Conservation (phyloP, 805 yeast genomes). For the Metschnikowia peoriensis region DNA sequence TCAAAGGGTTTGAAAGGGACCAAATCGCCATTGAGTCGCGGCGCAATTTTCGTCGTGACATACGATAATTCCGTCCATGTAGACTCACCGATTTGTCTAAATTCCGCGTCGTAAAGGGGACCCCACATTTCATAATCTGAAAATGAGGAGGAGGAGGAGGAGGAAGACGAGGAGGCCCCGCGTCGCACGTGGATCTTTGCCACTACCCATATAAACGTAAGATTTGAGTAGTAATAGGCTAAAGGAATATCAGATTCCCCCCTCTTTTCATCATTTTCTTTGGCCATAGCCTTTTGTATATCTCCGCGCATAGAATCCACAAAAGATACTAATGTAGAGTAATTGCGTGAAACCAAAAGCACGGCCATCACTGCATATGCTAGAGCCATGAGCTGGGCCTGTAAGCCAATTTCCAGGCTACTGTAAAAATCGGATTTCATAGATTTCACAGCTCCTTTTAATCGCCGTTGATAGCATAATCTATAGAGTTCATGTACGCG, state of each 20-base stretch:
- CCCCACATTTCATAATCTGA: slow-evolving; percentile 4
- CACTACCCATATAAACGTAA: slow-evolving; percentile 21
- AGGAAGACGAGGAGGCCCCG: background rate
- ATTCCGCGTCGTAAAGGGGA: slow-evolving; percentile 1
- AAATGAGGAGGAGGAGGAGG: background rate
- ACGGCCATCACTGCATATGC: slow-evolving; percentile 34
- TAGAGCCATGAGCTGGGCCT: slow-evolving; percentile 26
- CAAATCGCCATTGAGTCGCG: slow-evolving; percentile 1
- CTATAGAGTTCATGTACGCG: slow-evolving; percentile 45
- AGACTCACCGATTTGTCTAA: background rate
- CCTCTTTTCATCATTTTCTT: background rate
- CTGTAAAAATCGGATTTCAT: background rate
- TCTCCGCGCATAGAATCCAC: slow-evolving; percentile 22
- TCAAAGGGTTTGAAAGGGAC: background rate
- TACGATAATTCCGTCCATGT: slow-evolving; percentile 5
- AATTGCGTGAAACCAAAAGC: slow-evolving; percentile 30
- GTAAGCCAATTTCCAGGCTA: slow-evolving; percentile 5
- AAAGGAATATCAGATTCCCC: background rate
- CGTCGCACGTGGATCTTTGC: slow-evolving; percentile 10
- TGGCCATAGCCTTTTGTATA: background rate
- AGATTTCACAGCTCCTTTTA: slow-evolving; percentile 17
- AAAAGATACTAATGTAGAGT: slow-evolving; percentile 26
- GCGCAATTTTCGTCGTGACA: background rate
- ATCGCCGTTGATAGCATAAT: slow-evolving; percentile 37
- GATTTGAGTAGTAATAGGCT: slow-evolving; percentile 22